phyloP scores from a whole-genome alignment of 768 basidiomycete genomes.

The Boletus tylopilopsis region DNA sequence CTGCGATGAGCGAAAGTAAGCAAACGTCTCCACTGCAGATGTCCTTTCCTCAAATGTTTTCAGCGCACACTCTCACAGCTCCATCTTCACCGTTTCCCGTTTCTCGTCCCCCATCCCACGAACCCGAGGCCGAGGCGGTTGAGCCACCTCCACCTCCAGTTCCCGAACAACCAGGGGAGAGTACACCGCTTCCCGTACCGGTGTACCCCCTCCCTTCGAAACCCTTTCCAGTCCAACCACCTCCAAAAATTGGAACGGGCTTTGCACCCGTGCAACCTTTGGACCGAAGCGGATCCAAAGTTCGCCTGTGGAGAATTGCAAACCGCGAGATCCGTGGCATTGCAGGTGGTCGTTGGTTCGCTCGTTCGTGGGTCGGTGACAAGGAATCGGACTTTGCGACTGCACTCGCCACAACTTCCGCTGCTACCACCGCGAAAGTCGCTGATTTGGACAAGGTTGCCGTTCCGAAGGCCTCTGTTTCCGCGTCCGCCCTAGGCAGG shows the following conservation, averaged over 20 bases:
- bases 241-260: constrained; percentile 70
- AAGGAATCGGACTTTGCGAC: constrained; percentile 68
- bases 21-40: not conserved
- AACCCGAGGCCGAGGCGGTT: constrained; percentile 47
- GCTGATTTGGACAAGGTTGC: constrained; percentile 28
- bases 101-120: constrained; percentile 41
- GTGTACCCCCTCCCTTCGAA: constrained; percentile 78
- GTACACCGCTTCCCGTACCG: constrained; percentile 50
- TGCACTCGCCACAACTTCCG: constrained; percentile 27
- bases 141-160: constrained; percentile 29
- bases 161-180: constrained; percentile 39
- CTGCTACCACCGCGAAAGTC: constrained; percentile 26
- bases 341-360: constrained; percentile 80
- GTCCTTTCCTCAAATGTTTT: constrained; percentile 5
- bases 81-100: constrained; percentile 62
- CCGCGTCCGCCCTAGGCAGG: constrained; percentile 43
- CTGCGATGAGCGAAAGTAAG: constrained; percentile 60
- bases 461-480: constrained; percentile 42
- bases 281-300: constrained; percentile 58
- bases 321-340: constrained; percentile 79
- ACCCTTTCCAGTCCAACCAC: constrained; percentile 77
- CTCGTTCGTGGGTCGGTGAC: constrained; percentile 78
- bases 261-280: constrained; percentile 65
- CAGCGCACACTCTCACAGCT: constrained; percentile 65
- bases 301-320: constrained; percentile 70